phyloP scores from a whole-genome alignment of 2,329 filamentous ascomycete species.

The Neofusicoccum sp. region DNA sequence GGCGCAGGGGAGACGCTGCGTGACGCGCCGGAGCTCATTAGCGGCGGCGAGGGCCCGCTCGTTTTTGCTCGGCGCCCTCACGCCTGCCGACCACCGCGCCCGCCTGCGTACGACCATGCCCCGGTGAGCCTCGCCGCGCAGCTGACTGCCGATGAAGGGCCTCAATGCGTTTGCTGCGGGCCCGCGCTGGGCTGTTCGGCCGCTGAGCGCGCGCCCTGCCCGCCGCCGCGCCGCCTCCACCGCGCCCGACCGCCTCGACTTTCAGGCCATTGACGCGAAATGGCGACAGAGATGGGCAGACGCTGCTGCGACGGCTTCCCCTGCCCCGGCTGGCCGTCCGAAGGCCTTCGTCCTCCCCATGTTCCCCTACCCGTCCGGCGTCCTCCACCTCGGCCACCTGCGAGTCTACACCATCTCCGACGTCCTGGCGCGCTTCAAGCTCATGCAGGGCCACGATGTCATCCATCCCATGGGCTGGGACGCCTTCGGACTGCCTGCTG shows the following conservation, averaged over 20 bases:
- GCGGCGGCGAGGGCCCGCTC: not conserved
- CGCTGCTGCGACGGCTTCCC: slow-evolving; percentile 3
- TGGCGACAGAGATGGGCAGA: slow-evolving; percentile 53
- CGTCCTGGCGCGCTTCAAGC: slow-evolving; percentile 73
- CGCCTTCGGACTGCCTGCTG: slow-evolving; percentile 84
- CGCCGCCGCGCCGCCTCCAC: slow-evolving; percentile 10
- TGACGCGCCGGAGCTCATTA: slow-evolving; percentile 1
- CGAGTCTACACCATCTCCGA: slow-evolving; percentile 90
- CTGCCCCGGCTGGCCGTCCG: not conserved
- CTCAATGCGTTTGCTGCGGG: slow-evolving; percentile 2
- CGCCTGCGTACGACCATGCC: not conserved
- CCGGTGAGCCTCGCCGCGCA: not conserved
- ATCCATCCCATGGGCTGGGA: slow-evolving; percentile 94
- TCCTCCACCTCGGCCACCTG: slow-evolving; percentile 81
- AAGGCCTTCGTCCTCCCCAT: slow-evolving; percentile 76
- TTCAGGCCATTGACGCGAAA: slow-evolving; percentile 51
- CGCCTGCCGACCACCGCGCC: not conserved
- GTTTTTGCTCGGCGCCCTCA: not conserved
- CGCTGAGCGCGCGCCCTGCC: not conserved
- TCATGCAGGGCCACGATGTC: slow-evolving; percentile 71
- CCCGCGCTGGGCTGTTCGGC: not conserved
- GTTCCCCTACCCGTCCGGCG: slow-evolving; percentile 90
- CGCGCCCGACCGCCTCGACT: slow-evolving; percentile 33
- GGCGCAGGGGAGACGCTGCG: slow-evolving; percentile 16
- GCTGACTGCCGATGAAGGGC: slow-evolving; percentile 3